Percentiles rank a stretch among this genome's conserved stretches.
These are phyloP conservation scores for Penicillium psychrofluorescens DNA, from an alignment of 495 filamentous ascomycete genomes.

Conservation along the genomic window DNA sequence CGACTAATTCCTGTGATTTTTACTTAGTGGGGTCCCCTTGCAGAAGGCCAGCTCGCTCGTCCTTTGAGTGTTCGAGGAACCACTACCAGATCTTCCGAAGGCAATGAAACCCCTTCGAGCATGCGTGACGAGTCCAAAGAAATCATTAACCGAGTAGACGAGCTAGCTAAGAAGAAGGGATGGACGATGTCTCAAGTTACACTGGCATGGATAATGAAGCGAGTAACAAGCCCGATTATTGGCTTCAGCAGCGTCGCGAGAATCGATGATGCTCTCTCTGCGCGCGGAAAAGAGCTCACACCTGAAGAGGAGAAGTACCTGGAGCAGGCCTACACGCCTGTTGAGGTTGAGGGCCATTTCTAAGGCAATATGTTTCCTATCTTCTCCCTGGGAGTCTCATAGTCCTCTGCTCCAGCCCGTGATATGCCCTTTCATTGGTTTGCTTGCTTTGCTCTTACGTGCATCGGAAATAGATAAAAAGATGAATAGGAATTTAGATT, in stretches of 20 bases:
- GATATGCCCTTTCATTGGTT: too few species aligned
- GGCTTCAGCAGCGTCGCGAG: constrained; percentile 48
- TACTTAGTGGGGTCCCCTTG: too few species aligned
- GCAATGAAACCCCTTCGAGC: too few species aligned
- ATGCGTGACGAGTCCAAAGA: background rate
- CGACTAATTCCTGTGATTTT: too few species aligned
- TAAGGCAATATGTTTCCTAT: background rate
- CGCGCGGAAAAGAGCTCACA: constrained; percentile 38
- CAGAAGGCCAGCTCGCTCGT: too few species aligned
- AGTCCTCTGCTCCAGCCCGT: too few species aligned
- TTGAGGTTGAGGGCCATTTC: constrained; percentile 14
- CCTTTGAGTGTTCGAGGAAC: too few species aligned
- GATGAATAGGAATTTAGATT: too few species aligned
- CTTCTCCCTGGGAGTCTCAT: too few species aligned
- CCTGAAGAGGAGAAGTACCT: constrained; percentile 51
- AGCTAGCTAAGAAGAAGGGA: constrained; percentile 50
- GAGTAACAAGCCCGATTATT: constrained; percentile 46
- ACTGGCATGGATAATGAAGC: constrained; percentile 51
- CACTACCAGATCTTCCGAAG: too few species aligned
- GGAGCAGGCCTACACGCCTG: constrained; percentile 50
- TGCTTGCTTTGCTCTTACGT: too few species aligned
- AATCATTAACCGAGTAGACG: constrained; percentile 50
- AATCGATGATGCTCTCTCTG: constrained; percentile 46
- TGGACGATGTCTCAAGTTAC: constrained; percentile 50
- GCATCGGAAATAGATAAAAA: too few species aligned